Percentiles rank a stretch among this genome's conserved stretches.
phyloP scores from a whole-genome alignment of 2,329 filamentous ascomycete genomes.

The Colletotrichum salicis region DNA sequence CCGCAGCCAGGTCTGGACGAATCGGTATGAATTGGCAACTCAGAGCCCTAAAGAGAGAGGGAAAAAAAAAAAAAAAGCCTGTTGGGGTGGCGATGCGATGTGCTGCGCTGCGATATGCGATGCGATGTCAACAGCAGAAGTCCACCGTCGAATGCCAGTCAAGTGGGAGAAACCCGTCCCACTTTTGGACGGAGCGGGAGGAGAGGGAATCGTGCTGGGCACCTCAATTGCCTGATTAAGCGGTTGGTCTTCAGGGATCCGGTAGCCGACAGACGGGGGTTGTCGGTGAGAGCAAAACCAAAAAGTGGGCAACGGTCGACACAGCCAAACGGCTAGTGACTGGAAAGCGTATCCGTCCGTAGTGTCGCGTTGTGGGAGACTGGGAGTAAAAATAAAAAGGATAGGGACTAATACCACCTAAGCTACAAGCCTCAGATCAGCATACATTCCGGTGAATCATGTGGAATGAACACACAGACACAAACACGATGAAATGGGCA shows the following conservation, averaged over 20 bases:
- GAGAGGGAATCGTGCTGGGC: background rate
- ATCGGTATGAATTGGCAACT: background rate
- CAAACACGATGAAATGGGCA: constrained; percentile 2
- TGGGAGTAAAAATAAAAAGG: no score
- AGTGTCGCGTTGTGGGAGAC: background rate
- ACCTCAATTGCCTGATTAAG: constrained; percentile 5
- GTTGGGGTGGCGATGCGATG: constrained; percentile 18
- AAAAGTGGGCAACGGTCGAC: constrained; percentile 6
- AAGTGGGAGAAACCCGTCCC: constrained; percentile 6
- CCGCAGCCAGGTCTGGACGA: constrained; percentile 24
- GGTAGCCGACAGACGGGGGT: constrained; percentile 11
- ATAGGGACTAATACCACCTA: background rate
- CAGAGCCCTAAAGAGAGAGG: background rate
- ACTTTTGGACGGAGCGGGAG: background rate
- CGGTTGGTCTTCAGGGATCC: background rate
- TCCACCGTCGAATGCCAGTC: background rate
- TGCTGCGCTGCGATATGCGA: constrained; percentile 15
- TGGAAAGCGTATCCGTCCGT: background rate
- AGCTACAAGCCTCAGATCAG: constrained; percentile 33
- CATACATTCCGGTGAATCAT: constrained; percentile 25
- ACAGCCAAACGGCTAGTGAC: background rate
- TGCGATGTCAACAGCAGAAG: constrained; percentile 1
- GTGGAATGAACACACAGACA: constrained; percentile 29
- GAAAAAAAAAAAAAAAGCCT: background rate
- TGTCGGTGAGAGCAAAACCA: constrained; percentile 24